A percentile compares a stretch with the other conserved stretches of the same genome.
Evolutionary conservation across 176 grass and related monocot genomes (phyloP).

Genomic region (Eragrostis nindensis): DNA sequence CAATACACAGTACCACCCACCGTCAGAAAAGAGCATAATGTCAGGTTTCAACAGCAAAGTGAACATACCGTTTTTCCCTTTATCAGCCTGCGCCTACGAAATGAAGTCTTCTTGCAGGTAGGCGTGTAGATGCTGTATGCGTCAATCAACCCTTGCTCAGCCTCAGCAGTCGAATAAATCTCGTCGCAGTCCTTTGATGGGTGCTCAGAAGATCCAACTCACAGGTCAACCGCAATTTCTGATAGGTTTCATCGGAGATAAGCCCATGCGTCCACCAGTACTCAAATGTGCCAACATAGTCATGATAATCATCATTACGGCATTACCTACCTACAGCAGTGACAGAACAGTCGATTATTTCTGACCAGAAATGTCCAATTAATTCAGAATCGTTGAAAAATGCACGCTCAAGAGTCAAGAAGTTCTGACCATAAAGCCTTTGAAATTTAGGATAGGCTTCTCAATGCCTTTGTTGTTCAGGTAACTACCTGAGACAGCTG

Average conservation of each 20-base stretch:
- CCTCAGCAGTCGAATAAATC: slow-evolving; percentile 38
- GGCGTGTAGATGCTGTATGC: slow-evolving; percentile 86
- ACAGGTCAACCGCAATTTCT: slow-evolving; percentile 54
- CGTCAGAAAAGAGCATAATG: neutral
- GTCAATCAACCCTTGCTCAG: slow-evolving; percentile 76
- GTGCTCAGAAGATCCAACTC: slow-evolving; percentile 56
- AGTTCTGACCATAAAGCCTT: slow-evolving; percentile 84
- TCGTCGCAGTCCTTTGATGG: slow-evolving; percentile 54
- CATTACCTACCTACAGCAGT: slow-evolving; percentile 77
- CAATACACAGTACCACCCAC: neutral
- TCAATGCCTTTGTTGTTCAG: slow-evolving; percentile 58
- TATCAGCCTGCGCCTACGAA: slow-evolving; percentile 43
- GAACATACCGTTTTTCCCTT: slow-evolving; percentile 44
- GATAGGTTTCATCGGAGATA: slow-evolving; percentile 86
- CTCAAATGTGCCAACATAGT: slow-evolving; percentile 80
- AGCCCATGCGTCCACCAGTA: slow-evolving; percentile 97
- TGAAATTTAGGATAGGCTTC: slow-evolving; percentile 79
- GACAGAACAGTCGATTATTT: neutral
- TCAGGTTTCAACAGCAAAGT: neutral
- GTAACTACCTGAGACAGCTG: slow-evolving; percentile 78
- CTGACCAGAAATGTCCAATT: neutral
- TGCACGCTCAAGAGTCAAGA: neutral
- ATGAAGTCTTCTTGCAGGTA: slow-evolving; percentile 56
- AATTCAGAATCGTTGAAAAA: neutral
- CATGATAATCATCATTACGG: slow-evolving; percentile 81